These are phyloP conservation scores for Aspergillus conjunctus DNA, from an alignment of 495 filamentous ascomycete genomes.

Conservation along the genomic window DNA sequence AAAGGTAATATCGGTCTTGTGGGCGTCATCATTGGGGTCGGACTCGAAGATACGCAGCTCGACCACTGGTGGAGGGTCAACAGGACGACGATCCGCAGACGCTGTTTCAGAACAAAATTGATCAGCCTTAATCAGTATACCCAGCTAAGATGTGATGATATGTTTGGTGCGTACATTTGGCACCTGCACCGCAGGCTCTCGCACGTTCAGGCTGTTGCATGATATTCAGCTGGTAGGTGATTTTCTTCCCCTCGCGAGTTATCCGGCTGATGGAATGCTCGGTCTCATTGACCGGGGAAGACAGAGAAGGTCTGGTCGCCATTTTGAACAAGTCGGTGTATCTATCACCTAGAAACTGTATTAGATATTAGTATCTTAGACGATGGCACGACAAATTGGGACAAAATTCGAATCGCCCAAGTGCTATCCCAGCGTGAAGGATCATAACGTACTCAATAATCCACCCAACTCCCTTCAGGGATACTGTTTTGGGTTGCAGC, in stretches of 20 bases:
- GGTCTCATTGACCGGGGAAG: constrained; percentile 58
- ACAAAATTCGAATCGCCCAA: background rate
- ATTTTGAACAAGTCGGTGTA: constrained; percentile 25
- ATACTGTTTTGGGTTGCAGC: background rate
- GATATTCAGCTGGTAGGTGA: constrained; percentile 82
- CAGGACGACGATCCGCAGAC: constrained; percentile 92
- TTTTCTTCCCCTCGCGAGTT: constrained; percentile 75
- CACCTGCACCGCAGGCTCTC: constrained; percentile 93
- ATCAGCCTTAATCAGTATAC: constrained; percentile 1
- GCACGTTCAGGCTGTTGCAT: constrained; percentile 95
- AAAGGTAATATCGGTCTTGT: constrained; percentile 79
- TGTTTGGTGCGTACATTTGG: constrained; percentile 71
- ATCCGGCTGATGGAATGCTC: constrained; percentile 59
- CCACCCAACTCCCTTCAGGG: background rate
- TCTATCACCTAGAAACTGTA: constrained; percentile 1
- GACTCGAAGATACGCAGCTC: constrained; percentile 86
- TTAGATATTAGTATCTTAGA: constrained; percentile 4
- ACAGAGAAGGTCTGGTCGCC: constrained; percentile 35
- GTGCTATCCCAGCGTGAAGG: background rate
- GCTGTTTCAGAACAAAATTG: constrained; percentile 50
- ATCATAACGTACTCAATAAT: background rate
- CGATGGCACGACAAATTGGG: background rate
- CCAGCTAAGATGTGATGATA: background rate
- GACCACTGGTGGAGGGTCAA: constrained; percentile 97
- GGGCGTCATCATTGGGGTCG: constrained; percentile 54